Base-by-base conservation (phyloP, 148 eudicot genomes). In the Polygonum aviculare region DNA sequence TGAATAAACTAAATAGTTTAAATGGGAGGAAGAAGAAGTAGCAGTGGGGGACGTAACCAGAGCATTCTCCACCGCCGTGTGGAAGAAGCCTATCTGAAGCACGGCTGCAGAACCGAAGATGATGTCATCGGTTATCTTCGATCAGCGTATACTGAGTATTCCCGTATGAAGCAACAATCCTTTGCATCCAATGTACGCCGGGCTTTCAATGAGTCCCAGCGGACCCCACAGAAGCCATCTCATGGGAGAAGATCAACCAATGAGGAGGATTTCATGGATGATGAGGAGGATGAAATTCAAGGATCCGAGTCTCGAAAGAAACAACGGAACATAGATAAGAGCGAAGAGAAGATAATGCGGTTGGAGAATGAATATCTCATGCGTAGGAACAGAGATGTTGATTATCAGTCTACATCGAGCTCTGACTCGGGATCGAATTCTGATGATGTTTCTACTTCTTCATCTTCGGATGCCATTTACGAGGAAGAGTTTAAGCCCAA, bases 401-500 rank as follows among this genome's bases (percentile, higher is more conserved):
- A 72, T 65, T 0, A 65, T 65, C 40, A 33, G 51, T 41, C 74
- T 19, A 35, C 45, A 72, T 52, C 63, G 2, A 67, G 54, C 12
- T 74, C 76, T 16, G 57, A 74, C 45, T 50, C 60, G 14, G 81
- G 76, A 9, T 72, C 18, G 9, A 47, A 72, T 9, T 41, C 2
- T 38, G 86, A 77, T 50, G 82, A 48, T 2, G 55, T 72, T 35
- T 84, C 87, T 12, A 81, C 86, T 2, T 81, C 86, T 3, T 79
- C 78, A 18, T 83, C 86, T 6, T 79, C 78, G 40, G 90, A 85
- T 62, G 86, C 80, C 36, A 48, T 83, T 71, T 84, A 86, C 18
- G 84, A 79, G 40, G 82, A 81, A 80, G 77, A 85, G 60, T 38
- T 80, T 2, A 84, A 75, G 83, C 89, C 92, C 3, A 80, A 81